Percentiles rank a stretch among this genome's conserved stretches.
Conservation (phyloP, 2,329 filamentous ascomycete genomes). For the Apiospora kogelbergensis region DNA sequence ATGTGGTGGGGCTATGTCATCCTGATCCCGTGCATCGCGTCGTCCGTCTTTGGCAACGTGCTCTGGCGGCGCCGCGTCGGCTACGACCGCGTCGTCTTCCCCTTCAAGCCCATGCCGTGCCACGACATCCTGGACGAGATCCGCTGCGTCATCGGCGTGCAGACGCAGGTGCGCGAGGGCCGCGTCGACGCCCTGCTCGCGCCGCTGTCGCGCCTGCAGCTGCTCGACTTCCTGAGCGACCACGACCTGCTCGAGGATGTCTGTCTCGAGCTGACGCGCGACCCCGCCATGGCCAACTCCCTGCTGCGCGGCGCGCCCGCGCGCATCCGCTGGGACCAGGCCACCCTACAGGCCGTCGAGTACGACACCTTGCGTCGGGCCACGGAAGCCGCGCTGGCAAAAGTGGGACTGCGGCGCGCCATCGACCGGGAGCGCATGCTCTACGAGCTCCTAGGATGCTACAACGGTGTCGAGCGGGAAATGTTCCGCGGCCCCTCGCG, state of each 20-base stretch:
- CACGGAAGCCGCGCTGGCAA: neutral
- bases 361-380: neutral
- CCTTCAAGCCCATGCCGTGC: constrained; percentile 10
- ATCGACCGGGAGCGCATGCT: constrained; percentile 9
- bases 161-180: neutral
- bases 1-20: constrained; percentile 54
- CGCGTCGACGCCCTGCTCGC: neutral
- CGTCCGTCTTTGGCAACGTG: constrained; percentile 46
- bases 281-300: neutral
- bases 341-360: neutral
- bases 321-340: neutral
- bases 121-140: neutral
- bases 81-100: constrained; percentile 39
- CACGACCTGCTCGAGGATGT: constrained; percentile 8
- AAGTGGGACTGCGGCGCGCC: neutral
- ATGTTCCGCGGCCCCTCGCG: neutral
- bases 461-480: neutral
- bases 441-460: neutral
- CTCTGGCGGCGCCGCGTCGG: constrained; percentile 48
- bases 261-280: neutral
- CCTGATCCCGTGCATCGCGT: constrained; percentile 48
- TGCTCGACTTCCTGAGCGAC: neutral
- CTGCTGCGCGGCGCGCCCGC: neutral
- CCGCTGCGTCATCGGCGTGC: neutral
- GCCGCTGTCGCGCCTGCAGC: neutral